phyloP scores from a whole-genome alignment of 176 grass and related monocot species.

The Hordeum marinum region DNA sequence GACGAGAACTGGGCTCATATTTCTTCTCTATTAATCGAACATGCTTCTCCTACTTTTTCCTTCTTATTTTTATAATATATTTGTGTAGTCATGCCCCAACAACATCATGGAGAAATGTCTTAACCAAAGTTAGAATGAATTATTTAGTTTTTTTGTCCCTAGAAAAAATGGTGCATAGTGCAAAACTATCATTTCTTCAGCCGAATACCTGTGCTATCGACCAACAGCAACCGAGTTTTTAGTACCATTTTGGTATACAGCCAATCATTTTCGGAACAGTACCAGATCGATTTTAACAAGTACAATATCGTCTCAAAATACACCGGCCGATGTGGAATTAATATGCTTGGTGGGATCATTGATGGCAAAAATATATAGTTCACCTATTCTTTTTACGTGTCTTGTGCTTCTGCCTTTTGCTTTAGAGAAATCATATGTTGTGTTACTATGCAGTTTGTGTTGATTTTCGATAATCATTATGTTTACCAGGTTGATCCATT shows the following conservation, averaged over 20 bases:
- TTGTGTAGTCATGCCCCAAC: background rate
- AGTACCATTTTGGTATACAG: background rate
- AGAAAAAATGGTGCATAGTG: background rate
- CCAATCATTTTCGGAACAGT: background rate
- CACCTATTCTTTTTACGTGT: background rate
- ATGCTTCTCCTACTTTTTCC: background rate
- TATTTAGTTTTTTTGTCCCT: background rate
- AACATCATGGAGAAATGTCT: background rate
- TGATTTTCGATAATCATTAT: background rate
- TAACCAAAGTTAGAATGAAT: background rate
- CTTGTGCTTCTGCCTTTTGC: background rate
- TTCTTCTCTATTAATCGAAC: background rate
- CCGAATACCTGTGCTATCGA: background rate
- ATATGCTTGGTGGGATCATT: background rate
- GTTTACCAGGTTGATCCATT: conserved; percentile 76
- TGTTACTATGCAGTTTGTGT: conserved; percentile 6
- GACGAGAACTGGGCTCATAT: background rate
- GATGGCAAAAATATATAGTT: background rate
- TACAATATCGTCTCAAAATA: conserved; percentile 1
- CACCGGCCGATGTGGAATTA: background rate
- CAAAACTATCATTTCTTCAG: background rate
- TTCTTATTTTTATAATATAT: conserved; percentile 3
- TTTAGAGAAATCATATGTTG: conserved; percentile 10
- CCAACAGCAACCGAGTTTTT: background rate
- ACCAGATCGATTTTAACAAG: background rate